Percentiles rank a stretch among this genome's conserved stretches.
Evolutionary conservation across 345 rosid genomes (phyloP).

Genomic region (Erodium maritimum): DNA sequence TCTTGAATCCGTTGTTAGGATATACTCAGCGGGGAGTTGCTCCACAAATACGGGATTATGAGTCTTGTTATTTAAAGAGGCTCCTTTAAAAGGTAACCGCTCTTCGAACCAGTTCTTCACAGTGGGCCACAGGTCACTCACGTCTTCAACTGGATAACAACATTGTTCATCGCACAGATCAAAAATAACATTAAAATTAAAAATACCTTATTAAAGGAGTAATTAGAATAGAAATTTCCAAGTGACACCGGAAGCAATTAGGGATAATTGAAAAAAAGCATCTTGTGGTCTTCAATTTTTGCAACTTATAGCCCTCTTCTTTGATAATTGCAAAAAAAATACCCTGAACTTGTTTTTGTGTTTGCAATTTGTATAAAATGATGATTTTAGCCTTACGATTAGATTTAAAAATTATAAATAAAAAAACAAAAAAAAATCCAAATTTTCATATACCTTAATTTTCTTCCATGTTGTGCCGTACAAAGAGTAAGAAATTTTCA

Average conservation of each 20-base stretch:
- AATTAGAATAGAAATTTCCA: not conserved
- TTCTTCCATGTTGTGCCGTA: no score
- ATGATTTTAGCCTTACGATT: no score
- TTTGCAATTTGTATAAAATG: no score
- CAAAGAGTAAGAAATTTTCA: no score
- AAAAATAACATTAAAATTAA: not conserved
- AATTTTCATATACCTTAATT: no score
- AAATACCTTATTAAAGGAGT: not conserved
- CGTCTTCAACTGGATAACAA: constrained; percentile 71
- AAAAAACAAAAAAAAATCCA: no score
- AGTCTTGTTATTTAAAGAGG: constrained; percentile 74
- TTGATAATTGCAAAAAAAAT: no score
- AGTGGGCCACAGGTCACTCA: constrained; percentile 84
- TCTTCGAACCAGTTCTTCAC: constrained; percentile 61
- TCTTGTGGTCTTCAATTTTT: no score
- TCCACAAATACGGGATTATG: constrained; percentile 74
- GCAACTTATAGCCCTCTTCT: no score
- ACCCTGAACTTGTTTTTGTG: no score
- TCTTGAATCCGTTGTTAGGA: constrained; percentile 79
- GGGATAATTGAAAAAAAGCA: no score
- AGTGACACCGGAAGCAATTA: not conserved
- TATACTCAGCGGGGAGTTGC: constrained; percentile 66
- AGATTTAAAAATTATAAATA: no score
- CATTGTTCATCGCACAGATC: not conserved
- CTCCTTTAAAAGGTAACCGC: constrained; percentile 56